Conservation (phyloP, 495 filamentous ascomycete genomes). For the Penicillium salamii region DNA sequence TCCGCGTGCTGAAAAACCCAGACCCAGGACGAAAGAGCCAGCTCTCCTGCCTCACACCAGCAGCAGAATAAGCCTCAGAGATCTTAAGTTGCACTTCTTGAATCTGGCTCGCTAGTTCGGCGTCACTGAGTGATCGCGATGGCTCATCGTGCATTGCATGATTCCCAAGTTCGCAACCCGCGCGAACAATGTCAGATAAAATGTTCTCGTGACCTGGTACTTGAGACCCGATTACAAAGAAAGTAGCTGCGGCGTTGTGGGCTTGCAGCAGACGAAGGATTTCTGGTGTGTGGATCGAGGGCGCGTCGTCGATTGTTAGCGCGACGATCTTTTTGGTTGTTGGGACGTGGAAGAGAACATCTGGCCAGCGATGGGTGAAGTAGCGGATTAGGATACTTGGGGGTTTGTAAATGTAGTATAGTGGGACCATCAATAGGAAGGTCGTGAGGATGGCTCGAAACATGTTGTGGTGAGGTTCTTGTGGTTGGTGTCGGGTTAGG, state of each 20-base stretch:
- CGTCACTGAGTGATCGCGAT: constrained; percentile 43
- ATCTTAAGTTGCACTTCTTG: constrained; percentile 47
- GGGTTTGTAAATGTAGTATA: constrained; percentile 73
- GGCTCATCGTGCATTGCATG: constrained; percentile 86
- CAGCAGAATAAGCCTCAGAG: constrained; percentile 48
- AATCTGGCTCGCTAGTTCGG: constrained; percentile 38
- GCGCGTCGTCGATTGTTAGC: constrained; percentile 82
- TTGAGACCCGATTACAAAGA: constrained; percentile 78
- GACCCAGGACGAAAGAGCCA: constrained; percentile 77
- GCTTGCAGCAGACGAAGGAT: constrained; percentile 63
- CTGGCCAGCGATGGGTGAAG: constrained; percentile 67
- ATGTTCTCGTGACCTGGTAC: constrained; percentile 57
- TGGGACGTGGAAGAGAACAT: constrained; percentile 68
- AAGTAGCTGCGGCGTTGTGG: constrained; percentile 63
- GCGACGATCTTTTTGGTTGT: constrained; percentile 61
- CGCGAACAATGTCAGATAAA: constrained; percentile 58
- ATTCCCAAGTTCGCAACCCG: constrained; percentile 73
- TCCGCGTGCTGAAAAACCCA: constrained; percentile 69
- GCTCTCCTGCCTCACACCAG: constrained; percentile 18
- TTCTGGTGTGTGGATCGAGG: constrained; percentile 66
- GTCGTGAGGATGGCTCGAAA: constrained; percentile 44
- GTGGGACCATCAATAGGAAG: constrained; percentile 49
- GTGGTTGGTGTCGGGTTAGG: too few relatives aligned
- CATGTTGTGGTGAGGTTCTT: constrained; percentile 25
- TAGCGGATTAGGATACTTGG: constrained; percentile 62